These are phyloP conservation scores for Chaetothyriales sp. DNA, from an alignment of 2,329 filamentous ascomycete genomes.

Conservation along the genomic window DNA sequence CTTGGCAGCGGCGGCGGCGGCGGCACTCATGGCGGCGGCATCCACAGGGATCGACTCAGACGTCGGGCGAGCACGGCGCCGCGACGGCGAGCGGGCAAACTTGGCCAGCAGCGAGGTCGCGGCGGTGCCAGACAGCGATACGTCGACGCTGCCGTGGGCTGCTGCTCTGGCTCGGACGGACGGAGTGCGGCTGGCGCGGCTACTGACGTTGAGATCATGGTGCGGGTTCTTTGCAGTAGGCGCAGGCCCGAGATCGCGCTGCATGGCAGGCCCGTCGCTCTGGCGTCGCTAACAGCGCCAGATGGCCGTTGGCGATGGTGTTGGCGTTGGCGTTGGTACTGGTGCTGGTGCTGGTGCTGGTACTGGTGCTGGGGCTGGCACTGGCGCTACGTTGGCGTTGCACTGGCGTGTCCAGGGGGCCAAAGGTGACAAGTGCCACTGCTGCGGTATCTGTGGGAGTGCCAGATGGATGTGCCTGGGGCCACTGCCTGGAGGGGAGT, in stretches of 20 bases:
- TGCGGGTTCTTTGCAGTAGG: neutral
- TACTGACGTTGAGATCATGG: neutral
- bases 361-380: neutral
- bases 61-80: constrained; percentile 13
- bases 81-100: constrained; percentile 16
- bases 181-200: neutral
- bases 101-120: constrained; percentile 13
- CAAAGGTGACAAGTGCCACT: neutral
- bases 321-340: neutral
- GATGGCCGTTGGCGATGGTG: neutral
- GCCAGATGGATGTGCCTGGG: no score
- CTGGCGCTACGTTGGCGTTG: neutral
- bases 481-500: no score
- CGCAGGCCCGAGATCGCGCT: neutral
- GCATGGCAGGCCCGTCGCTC: neutral
- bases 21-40: constrained; percentile 6
- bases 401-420: neutral
- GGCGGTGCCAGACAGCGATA: neutral
- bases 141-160: neutral
- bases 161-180: neutral
- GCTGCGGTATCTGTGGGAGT: no score
- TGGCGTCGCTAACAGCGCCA: neutral
- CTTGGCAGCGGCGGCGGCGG: neutral
- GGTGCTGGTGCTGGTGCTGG: neutral
- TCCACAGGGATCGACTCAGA: constrained; percentile 9